A percentile compares a stretch with the other conserved stretches of the same genome.
These are phyloP conservation scores for Naganishia vishniacii DNA, from an alignment of 768 basidiomycete species.

Conservation along the genomic window DNA sequence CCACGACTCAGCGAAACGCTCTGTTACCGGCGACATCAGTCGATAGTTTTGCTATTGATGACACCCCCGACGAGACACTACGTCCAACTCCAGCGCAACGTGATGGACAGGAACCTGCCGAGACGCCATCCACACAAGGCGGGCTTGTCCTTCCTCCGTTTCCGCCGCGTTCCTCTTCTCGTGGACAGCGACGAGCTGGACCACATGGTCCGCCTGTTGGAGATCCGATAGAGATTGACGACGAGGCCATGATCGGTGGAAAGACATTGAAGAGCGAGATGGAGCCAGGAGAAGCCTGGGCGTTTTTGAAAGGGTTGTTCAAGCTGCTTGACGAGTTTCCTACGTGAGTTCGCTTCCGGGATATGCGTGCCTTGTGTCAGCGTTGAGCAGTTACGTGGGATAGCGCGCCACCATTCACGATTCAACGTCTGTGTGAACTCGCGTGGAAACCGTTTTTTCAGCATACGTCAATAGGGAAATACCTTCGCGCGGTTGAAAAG, in stretches of 20 bases:
- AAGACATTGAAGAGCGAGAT: conserved; percentile 41
- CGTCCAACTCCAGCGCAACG: background rate
- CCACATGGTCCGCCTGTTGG: background rate
- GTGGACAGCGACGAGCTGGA: background rate
- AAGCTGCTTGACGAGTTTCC: conserved; percentile 41
- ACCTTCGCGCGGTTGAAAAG: conserved; percentile 47
- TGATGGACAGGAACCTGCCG: background rate
- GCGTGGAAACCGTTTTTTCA: conserved; percentile 34
- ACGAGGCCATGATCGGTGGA: conserved; percentile 47
- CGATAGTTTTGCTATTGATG: conserved; percentile 17
- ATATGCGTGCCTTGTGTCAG: background rate
- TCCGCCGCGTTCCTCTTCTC: conserved; percentile 32
- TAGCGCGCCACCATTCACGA: conserved; percentile 47
- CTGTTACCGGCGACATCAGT: conserved; percentile 11
- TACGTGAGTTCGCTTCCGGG: conserved; percentile 32
- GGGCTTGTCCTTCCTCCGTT: conserved; percentile 46
- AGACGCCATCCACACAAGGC: conserved; percentile 39
- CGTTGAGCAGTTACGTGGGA: no score
- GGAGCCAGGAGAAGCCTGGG: conserved; percentile 38
- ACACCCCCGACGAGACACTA: background rate
- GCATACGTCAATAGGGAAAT: conserved; percentile 45
- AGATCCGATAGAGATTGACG: conserved; percentile 30
- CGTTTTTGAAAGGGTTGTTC: conserved; percentile 36
- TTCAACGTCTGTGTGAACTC: conserved; percentile 48
- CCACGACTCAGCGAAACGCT: background rate